Evolutionary conservation across 202 grass and related monocot genomes (phyloP).

Genomic region (Schoenoplectus triqueter): DNA sequence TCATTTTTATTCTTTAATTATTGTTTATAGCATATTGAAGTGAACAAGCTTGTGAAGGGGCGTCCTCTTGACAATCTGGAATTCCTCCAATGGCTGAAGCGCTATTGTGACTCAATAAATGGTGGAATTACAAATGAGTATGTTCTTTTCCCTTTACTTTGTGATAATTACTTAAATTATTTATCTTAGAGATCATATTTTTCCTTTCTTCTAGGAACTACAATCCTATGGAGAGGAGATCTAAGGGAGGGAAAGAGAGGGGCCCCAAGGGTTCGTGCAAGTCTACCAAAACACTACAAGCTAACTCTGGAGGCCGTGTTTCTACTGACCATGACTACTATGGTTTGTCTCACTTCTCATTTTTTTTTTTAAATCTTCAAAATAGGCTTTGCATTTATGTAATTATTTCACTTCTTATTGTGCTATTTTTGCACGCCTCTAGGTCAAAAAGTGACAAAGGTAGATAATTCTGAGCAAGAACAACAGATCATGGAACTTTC

Average conservation of each 20-base stretch:
- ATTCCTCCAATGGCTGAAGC: slow-evolving; percentile 91
- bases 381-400: background rate
- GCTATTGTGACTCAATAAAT: slow-evolving; percentile 88
- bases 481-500: slow-evolving; percentile 65
- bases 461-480: slow-evolving; percentile 40
- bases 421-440: slow-evolving; percentile 5
- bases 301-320: slow-evolving; percentile 46
- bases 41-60: slow-evolving; percentile 90
- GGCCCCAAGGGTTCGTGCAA: slow-evolving; percentile 50
- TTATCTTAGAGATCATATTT: slow-evolving; percentile 22
- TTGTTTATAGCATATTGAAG: slow-evolving; percentile 82
- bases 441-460: slow-evolving; percentile 59
- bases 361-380: background rate
- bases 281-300: slow-evolving; percentile 70
- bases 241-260: slow-evolving; percentile 69
- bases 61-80: slow-evolving; percentile 89
- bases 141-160: slow-evolving; percentile 35
- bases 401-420: background rate
- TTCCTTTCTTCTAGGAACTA: slow-evolving; percentile 64
- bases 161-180: background rate
- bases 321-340: slow-evolving; percentile 33
- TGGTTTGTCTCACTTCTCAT: slow-evolving; percentile 14
- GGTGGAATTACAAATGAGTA: slow-evolving; percentile 93
- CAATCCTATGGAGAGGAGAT: slow-evolving; percentile 73
- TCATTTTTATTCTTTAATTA: background rate